phyloP scores from a whole-genome alignment of 768 basidiomycete genomes.

The Pleurotus platypus region DNA sequence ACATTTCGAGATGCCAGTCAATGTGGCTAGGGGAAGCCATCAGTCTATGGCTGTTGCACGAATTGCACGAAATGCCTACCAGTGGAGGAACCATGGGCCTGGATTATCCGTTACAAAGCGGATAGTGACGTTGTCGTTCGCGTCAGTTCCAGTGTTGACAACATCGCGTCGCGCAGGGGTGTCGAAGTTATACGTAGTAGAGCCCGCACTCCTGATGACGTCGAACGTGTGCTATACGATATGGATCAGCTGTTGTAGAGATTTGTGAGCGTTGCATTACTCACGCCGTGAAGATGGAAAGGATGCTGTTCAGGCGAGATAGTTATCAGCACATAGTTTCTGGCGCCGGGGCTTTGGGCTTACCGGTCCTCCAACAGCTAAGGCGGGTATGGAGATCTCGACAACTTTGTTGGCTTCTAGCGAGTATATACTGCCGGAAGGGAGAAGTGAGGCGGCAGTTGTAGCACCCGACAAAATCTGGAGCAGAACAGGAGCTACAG shows the following conservation, averaged over 20 bases:
- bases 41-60: not conserved
- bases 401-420: slow-evolving; percentile 41
- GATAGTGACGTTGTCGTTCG: slow-evolving; percentile 37
- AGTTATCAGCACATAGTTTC: not conserved
- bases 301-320: slow-evolving; percentile 26
- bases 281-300: slow-evolving; percentile 41
- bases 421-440: slow-evolving; percentile 36
- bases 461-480: slow-evolving; percentile 12
- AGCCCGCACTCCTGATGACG: slow-evolving; percentile 40
- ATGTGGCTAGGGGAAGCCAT: slow-evolving; percentile 26
- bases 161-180: slow-evolving; percentile 36
- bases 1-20: slow-evolving; percentile 35
- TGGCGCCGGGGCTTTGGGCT: slow-evolving; percentile 3
- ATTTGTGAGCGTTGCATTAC: not conserved
- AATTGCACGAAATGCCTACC: slow-evolving; percentile 14
- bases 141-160: slow-evolving; percentile 24
- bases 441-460: slow-evolving; percentile 30
- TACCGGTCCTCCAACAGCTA: slow-evolving; percentile 29
- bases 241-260: not conserved
- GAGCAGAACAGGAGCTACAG: slow-evolving; percentile 39
- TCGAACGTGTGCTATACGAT: slow-evolving; percentile 29
- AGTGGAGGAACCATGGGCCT: slow-evolving; percentile 43
- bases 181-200: slow-evolving; percentile 30
- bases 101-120: slow-evolving; percentile 49
- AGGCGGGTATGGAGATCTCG: slow-evolving; percentile 42